phyloP scores from a whole-genome alignment of 768 basidiomycete genomes.

The Suillus ampliporus region DNA sequence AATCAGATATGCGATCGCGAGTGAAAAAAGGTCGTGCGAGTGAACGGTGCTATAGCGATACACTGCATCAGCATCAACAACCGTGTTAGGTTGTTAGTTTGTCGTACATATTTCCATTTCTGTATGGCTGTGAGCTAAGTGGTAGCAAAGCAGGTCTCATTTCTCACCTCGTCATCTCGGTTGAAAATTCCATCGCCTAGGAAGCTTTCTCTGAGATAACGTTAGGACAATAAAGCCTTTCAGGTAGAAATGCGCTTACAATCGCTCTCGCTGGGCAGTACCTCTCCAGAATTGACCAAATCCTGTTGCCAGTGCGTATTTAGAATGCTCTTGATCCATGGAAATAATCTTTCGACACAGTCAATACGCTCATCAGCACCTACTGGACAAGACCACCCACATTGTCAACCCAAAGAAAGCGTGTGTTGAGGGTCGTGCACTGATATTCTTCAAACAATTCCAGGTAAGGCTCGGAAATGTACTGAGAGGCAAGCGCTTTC shows the following conservation, averaged over 20 bases:
- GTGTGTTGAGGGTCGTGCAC: conserved; percentile 70
- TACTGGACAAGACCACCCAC: conserved; percentile 44
- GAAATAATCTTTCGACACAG: conserved; percentile 59
- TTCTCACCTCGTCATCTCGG: conserved; percentile 67
- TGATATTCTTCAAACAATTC: conserved; percentile 72
- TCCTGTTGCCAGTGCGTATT: conserved; percentile 67
- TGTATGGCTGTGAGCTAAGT: conserved; percentile 22
- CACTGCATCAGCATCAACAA: conserved; percentile 12
- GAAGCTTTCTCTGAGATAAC: conserved; percentile 46
- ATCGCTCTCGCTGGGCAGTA: conserved; percentile 62
- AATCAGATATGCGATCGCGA: conserved; percentile 72
- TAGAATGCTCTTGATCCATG: conserved; percentile 74
- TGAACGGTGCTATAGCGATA: conserved; percentile 58
- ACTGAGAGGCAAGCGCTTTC: conserved; percentile 59
- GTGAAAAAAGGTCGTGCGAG: conserved; percentile 78
- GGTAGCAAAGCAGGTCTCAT: not conserved
- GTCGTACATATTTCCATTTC: conserved; percentile 69
- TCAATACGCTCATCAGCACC: not conserved
- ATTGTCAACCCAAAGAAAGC: conserved; percentile 72
- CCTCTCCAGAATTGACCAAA: conserved; percentile 76
- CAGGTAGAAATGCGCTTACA: conserved; percentile 47
- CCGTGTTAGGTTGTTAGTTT: conserved; percentile 1
- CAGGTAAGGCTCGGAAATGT: conserved; percentile 67
- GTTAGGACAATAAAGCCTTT: conserved; percentile 18
- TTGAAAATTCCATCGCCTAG: conserved; percentile 83